Evolutionary conservation across 768 basidiomycete genomes (phyloP).

Genomic region (Boletus pseudo-olivaceus): DNA sequence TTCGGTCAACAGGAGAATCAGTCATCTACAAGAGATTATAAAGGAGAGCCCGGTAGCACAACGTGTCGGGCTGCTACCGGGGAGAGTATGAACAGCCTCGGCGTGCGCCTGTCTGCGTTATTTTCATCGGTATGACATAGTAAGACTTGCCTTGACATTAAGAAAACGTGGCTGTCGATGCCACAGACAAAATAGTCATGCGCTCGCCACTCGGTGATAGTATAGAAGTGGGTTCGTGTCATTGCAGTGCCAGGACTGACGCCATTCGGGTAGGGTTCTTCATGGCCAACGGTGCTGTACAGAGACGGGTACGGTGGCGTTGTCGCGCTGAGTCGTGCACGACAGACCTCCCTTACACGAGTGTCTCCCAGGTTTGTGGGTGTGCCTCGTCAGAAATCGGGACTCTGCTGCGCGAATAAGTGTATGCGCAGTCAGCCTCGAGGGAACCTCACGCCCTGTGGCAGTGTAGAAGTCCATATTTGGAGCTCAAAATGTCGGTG

Average conservation of each 20-base stretch:
- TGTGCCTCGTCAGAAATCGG: neutral
- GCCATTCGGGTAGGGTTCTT: constrained; percentile 3
- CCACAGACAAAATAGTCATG: constrained; percentile 8
- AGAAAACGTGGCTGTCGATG: constrained; percentile 27
- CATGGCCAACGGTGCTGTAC: constrained; percentile 13
- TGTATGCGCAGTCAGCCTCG: constrained; percentile 20
- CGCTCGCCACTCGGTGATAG: constrained; percentile 14
- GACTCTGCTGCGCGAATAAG: neutral
- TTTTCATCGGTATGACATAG: constrained; percentile 13
- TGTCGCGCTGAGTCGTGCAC: too few relatives aligned
- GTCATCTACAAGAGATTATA: constrained; percentile 26
- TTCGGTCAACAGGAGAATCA: constrained; percentile 14
- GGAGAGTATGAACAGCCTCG: constrained; percentile 25
- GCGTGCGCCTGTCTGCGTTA: constrained; percentile 14
- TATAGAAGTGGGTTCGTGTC: constrained; percentile 9
- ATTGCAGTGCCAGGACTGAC: constrained; percentile 22
- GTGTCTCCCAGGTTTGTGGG: constrained; percentile 3
- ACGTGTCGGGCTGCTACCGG: constrained; percentile 22
- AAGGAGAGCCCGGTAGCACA: constrained; percentile 13
- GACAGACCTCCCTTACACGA: neutral
- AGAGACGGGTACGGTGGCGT: neutral
- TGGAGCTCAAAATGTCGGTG: constrained; percentile 2
- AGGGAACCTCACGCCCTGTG: constrained; percentile 24
- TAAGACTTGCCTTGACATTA: constrained; percentile 16
- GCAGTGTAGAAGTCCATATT: constrained; percentile 15